Evolutionary conservation across 306 rosid genomes (phyloP).

Genomic region (Carpinus fangiana): DNA sequence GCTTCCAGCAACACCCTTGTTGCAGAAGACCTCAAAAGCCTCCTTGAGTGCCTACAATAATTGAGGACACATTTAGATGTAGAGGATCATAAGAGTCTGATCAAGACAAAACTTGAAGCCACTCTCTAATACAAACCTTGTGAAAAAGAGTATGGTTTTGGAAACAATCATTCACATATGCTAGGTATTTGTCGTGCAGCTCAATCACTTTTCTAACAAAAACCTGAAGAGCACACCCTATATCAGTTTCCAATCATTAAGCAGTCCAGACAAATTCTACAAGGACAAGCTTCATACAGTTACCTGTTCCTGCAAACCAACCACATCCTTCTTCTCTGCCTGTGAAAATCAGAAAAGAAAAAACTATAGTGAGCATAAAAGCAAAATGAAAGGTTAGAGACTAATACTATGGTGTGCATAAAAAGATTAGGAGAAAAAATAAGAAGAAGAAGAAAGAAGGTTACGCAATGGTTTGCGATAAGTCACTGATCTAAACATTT

Average conservation of each 20-base stretch:
- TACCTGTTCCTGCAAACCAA: constrained; percentile 68
- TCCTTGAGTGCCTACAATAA: constrained; percentile 77
- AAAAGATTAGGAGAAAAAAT: constrained; percentile 8
- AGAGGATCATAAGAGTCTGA: constrained; percentile 1
- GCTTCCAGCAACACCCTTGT: constrained; percentile 71
- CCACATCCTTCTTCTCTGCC: constrained; percentile 81
- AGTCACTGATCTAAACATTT: not conserved
- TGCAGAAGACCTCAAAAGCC: constrained; percentile 81
- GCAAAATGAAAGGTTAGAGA: constrained; percentile 24
- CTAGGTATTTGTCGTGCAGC: constrained; percentile 56
- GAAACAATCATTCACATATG: constrained; percentile 76
- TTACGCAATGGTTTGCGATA: not conserved
- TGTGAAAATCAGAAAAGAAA: constrained; percentile 36
- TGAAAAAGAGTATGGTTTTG: constrained; percentile 74
- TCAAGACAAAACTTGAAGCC: constrained; percentile 12
- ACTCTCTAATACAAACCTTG: constrained; percentile 37
- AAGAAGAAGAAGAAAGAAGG: not conserved
- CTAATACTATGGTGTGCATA: not conserved
- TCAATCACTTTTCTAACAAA: constrained; percentile 59
- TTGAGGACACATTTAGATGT: constrained; percentile 24
- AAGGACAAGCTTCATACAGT: not conserved
- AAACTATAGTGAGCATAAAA: constrained; percentile 27
- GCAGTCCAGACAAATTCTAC: constrained; percentile 4
- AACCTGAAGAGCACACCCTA: constrained; percentile 42
- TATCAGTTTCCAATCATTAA: constrained; percentile 30